These are phyloP conservation scores for Fonsecaea pedrosoi DNA, from an alignment of 2,329 filamentous ascomycete genomes.

Conservation along the genomic window DNA sequence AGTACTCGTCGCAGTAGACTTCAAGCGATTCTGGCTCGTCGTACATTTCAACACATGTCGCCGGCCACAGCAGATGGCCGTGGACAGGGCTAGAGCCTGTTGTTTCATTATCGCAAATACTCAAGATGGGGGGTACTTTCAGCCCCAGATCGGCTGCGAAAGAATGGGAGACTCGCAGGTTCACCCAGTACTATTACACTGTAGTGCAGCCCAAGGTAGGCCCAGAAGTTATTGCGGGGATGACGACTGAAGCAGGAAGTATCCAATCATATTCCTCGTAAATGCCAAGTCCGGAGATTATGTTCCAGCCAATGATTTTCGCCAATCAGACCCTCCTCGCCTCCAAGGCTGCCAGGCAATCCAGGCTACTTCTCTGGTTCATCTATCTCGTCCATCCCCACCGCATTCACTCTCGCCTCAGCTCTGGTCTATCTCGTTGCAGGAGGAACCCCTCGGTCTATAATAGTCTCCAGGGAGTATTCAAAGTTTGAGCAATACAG, in stretches of 20 bases:
- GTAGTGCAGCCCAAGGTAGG: no score
- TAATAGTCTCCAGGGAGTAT: not conserved
- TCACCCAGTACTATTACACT: no score
- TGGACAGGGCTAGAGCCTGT: not conserved
- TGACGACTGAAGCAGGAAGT: not conserved
- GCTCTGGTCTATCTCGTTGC: not conserved
- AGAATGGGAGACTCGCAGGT: not conserved
- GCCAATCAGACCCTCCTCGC: not conserved
- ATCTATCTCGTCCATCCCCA: not conserved
- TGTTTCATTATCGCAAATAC: not conserved
- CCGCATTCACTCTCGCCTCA: conserved; percentile 1
- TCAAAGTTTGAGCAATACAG: not conserved
- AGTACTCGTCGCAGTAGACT: conserved; percentile 15
- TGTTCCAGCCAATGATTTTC: not conserved
- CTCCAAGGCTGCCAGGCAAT: not conserved
- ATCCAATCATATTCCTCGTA: not conserved
- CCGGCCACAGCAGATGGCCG: not conserved
- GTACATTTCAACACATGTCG: not conserved
- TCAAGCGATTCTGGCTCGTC: not conserved
- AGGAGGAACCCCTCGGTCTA: not conserved
- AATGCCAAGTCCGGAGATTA: not conserved
- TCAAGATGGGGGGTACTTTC: not conserved
- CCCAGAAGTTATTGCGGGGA: not conserved
- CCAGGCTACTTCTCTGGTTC: not conserved
- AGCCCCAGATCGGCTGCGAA: not conserved